Evolutionary conservation across 306 rosid genomes (phyloP).

Genomic region (Parietaria judaica): DNA sequence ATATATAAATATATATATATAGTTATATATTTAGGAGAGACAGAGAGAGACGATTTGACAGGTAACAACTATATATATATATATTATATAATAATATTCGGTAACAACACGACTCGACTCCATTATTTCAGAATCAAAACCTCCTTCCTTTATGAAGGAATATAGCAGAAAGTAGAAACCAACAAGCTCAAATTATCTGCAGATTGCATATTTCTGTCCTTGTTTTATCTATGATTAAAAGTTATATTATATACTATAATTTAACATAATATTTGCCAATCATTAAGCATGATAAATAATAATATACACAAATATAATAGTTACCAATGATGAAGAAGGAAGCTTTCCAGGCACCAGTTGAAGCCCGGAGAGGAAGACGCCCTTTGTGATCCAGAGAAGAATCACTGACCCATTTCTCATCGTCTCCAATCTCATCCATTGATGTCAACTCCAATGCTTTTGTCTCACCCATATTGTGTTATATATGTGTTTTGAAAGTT

Average conservation of each 20-base stretch:
- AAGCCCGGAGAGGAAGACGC: slow-evolving; percentile 30
- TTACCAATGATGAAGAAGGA: slow-evolving; percentile 27
- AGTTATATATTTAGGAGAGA: too few relatives aligned
- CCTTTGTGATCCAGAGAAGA: slow-evolving; percentile 35
- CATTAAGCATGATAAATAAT: background rate
- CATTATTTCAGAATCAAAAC: too few relatives aligned
- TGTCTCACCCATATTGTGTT: background rate
- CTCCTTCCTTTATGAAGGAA: too few relatives aligned
- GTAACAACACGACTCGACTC: too few relatives aligned
- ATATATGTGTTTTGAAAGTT: too few relatives aligned
- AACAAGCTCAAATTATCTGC: too few relatives aligned
- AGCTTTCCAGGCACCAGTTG: slow-evolving; percentile 35
- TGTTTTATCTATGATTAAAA: too few relatives aligned
- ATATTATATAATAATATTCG: too few relatives aligned
- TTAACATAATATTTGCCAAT: background rate
- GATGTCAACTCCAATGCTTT: background rate
- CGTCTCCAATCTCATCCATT: slow-evolving; percentile 9
- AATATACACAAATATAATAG: too few relatives aligned
- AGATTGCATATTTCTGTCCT: background rate
- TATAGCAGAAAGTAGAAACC: too few relatives aligned
- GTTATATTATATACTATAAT: background rate
- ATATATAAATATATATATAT: too few relatives aligned
- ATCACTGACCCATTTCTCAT: slow-evolving; percentile 30
- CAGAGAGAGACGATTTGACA: background rate
- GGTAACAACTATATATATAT: too few relatives aligned